A percentile compares a stretch with the other conserved stretches of the same genome.
These are phyloP conservation scores for Ogataea naganishii DNA, from an alignment of 805 yeast genomes.

Conservation along the genomic window DNA sequence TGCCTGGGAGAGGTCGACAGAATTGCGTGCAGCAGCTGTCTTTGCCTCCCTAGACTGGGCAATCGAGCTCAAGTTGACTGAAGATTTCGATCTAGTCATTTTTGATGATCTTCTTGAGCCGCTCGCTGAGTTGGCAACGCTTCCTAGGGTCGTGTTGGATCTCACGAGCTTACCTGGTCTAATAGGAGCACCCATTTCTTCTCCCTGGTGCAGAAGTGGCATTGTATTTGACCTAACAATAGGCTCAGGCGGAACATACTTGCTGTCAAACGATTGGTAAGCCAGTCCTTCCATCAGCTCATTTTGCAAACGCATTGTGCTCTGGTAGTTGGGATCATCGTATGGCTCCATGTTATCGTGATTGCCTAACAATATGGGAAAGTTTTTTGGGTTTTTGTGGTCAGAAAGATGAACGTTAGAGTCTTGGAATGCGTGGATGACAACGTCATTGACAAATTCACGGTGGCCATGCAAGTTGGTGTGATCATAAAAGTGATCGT, in stretches of 20 bases:
- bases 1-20: not conserved
- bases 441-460: too few relatives aligned
- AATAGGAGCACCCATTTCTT: not conserved
- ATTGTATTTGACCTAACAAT: slow-evolving; percentile 8
- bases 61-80: slow-evolving; percentile 46
- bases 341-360: too few relatives aligned
- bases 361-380: too few relatives aligned
- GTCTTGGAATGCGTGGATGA: too few relatives aligned
- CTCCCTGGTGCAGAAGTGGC: slow-evolving; percentile 7
- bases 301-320: too few relatives aligned
- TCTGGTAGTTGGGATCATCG: too few relatives aligned
- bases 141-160: slow-evolving; percentile 1
- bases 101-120: not conserved
- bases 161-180: not conserved
- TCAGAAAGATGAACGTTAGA: too few relatives aligned
- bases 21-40: slow-evolving; percentile 16
- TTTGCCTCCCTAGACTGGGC: slow-evolving; percentile 28
- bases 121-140: not conserved
- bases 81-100: slow-evolving; percentile 37
- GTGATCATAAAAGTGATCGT: too few relatives aligned
- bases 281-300: too few relatives aligned
- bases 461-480: too few relatives aligned
- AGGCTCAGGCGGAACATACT: slow-evolving; percentile 12
- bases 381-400: too few relatives aligned
- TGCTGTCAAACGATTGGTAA: slow-evolving; percentile 24